Evolutionary conservation across 768 basidiomycete species (phyloP).

Genomic region (Boletus tylopilopsis): DNA sequence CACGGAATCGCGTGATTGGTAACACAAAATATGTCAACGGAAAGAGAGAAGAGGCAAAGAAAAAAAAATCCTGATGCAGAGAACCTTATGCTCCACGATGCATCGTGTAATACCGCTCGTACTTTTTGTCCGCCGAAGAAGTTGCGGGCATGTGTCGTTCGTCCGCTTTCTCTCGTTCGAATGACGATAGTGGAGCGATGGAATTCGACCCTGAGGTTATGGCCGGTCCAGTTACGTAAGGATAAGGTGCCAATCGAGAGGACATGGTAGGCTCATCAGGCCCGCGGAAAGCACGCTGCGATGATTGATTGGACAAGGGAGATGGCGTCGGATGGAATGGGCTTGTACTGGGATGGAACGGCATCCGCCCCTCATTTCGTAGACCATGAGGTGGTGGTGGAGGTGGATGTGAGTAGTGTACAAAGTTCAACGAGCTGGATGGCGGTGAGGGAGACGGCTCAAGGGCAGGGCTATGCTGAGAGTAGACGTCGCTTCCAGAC

Average conservation of each 20-base stretch:
- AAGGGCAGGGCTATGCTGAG: slow-evolving; percentile 40
- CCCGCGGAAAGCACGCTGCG: slow-evolving; percentile 35
- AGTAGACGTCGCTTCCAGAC: slow-evolving; percentile 55
- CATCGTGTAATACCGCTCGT: slow-evolving; percentile 27
- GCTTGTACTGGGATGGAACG: slow-evolving; percentile 18
- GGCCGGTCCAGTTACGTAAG: slow-evolving; percentile 38
- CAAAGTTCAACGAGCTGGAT: slow-evolving; percentile 49
- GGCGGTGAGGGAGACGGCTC: slow-evolving; percentile 69
- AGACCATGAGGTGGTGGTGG: slow-evolving; percentile 33
- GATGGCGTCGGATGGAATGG: slow-evolving; percentile 45
- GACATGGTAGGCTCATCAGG: slow-evolving; percentile 33
- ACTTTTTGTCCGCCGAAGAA: slow-evolving; percentile 36
- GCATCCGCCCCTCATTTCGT: slow-evolving; percentile 30
- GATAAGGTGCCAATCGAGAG: slow-evolving; percentile 33
- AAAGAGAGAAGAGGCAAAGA: neutral
- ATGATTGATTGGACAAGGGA: slow-evolving; percentile 25
- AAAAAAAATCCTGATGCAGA: neutral
- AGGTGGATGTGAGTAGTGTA: slow-evolving; percentile 48
- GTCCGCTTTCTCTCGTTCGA: slow-evolving; percentile 54
- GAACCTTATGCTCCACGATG: slow-evolving; percentile 14
- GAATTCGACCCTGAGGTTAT: slow-evolving; percentile 30
- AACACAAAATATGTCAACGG: slow-evolving; percentile 5
- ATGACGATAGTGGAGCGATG: slow-evolving; percentile 37
- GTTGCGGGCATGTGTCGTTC: slow-evolving; percentile 48
- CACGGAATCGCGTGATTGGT: slow-evolving; percentile 3